These are phyloP conservation scores for Aspergillus sparsus DNA, from an alignment of 495 filamentous ascomycete species.

Conservation along the genomic window DNA sequence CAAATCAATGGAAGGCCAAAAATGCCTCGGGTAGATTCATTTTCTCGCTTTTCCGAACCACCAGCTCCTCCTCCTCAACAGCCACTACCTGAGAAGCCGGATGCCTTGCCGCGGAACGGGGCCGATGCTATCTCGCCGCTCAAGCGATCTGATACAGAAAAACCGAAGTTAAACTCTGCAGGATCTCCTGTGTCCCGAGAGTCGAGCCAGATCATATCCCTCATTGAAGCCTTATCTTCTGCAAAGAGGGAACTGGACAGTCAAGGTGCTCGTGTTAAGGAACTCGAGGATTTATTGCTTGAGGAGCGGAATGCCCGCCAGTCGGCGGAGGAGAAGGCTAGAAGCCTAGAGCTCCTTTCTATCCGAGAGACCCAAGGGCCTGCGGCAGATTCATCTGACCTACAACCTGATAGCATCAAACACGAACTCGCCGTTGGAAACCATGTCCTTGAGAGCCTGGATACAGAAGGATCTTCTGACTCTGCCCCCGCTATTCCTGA, in stretches of 20 bases:
- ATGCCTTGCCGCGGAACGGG: conserved; percentile 54
- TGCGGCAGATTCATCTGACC: conserved; percentile 36
- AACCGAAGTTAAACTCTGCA: conserved; percentile 56
- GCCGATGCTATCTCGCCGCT: conserved; percentile 54
- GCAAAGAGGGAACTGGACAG: conserved; percentile 79
- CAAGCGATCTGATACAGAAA: conserved; percentile 74
- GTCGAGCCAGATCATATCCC: conserved; percentile 70
- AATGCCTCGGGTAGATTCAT: conserved; percentile 59
- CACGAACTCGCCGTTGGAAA: conserved; percentile 18
- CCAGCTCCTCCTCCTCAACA: conserved; percentile 91
- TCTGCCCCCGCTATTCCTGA: conserved; percentile 40
- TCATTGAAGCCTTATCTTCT: conserved; percentile 78
- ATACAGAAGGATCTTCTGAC: conserved; percentile 17
- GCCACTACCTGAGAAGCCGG: conserved; percentile 86
- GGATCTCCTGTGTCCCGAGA: conserved; percentile 66
- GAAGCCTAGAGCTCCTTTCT: conserved; percentile 60
- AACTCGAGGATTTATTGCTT: conserved; percentile 75
- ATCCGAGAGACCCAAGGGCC: conserved; percentile 23
- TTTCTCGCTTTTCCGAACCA: conserved; percentile 77
- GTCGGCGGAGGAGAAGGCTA: conserved; percentile 76
- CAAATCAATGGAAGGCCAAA: conserved; percentile 48
- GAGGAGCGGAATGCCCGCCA: conserved; percentile 81
- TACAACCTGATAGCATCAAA: conserved; percentile 26
- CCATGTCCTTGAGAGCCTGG: conserved; percentile 11
- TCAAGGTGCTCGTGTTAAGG: conserved; percentile 74